Percentiles rank a stretch among this genome's conserved stretches.
phyloP scores from a whole-genome alignment of 768 basidiomycete genomes.

The Naganishia kalamii region DNA sequence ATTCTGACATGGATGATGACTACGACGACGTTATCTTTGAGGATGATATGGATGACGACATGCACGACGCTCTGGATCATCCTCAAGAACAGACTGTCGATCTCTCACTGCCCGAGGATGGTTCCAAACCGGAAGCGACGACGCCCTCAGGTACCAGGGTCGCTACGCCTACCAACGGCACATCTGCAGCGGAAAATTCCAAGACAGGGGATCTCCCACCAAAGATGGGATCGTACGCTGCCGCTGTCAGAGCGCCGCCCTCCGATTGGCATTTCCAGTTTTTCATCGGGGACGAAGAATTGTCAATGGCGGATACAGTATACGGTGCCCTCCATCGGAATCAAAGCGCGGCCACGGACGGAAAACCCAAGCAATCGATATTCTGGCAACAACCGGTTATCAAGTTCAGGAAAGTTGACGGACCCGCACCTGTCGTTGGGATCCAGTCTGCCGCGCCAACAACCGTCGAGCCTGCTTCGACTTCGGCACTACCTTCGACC shows the following conservation, averaged over 20 bases:
- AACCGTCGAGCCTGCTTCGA: constrained; percentile 53
- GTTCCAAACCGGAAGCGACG: constrained; percentile 88
- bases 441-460: constrained; percentile 7
- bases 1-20: neutral
- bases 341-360: constrained; percentile 47
- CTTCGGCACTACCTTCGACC: constrained; percentile 64
- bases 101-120: constrained; percentile 75
- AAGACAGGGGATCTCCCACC: constrained; percentile 31
- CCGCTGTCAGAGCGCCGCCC: constrained; percentile 85
- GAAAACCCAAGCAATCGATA: constrained; percentile 9
- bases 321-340: constrained; percentile 95
- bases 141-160: constrained; percentile 94
- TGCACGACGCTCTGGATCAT: constrained; percentile 58
- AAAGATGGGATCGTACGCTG: constrained; percentile 66
- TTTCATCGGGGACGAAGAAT: constrained; percentile 76
- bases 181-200: constrained; percentile 44
- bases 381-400: constrained; percentile 17
- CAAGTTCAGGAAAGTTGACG: constrained; percentile 62
- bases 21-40: neutral
- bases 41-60: constrained; percentile 69
- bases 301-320: constrained; percentile 83
- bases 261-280: constrained; percentile 97
- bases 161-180: constrained; percentile 66
- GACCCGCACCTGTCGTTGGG: constrained; percentile 57
- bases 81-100: constrained; percentile 78